Conservation (phyloP, 2,329 filamentous ascomycete genomes). For the Endoconidiophora laricicola region DNA sequence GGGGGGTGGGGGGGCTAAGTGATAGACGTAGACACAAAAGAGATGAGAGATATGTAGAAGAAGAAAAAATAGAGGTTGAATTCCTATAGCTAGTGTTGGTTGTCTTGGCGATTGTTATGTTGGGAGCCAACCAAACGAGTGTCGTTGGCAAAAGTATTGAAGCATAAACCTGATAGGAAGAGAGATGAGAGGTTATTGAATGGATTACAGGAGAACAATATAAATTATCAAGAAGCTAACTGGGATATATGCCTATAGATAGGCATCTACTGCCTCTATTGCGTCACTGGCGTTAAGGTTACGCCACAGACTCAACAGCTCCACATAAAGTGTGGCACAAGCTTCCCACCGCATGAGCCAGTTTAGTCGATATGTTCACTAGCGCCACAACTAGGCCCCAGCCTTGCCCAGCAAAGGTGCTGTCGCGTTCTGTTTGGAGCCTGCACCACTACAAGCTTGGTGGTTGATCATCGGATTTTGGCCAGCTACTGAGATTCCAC, state of each 20-base stretch:
- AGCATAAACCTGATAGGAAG: too few relatives aligned
- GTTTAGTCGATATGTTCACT: not conserved
- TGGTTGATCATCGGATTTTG: not conserved
- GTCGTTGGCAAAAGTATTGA: too few relatives aligned
- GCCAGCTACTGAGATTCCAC: not conserved
- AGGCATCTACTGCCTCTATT: not conserved
- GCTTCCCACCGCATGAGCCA: not conserved
- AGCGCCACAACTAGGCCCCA: not conserved
- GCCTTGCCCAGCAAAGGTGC: conserved; percentile 5
- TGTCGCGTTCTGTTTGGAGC: conserved; percentile 11
- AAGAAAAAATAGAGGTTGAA: not conserved
- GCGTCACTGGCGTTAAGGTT: not conserved
- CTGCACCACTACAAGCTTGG: conserved; percentile 1
- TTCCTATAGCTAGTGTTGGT: not conserved
- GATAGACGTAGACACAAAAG: not conserved
- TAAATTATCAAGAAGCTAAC: not conserved
- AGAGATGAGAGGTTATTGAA: too few relatives aligned
- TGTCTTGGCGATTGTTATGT: too few relatives aligned
- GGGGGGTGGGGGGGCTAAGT: not conserved
- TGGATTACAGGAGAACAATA: too few relatives aligned
- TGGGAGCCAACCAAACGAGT: too few relatives aligned
- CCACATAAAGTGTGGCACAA: conserved; percentile 1
- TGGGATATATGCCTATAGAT: not conserved
- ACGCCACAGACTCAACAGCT: not conserved
- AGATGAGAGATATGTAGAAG: not conserved